A percentile compares a stretch with the other conserved stretches of the same genome.
Evolutionary conservation across 106 monocot species (phyloP).

Genomic region (Dendrobium catenatum): DNA sequence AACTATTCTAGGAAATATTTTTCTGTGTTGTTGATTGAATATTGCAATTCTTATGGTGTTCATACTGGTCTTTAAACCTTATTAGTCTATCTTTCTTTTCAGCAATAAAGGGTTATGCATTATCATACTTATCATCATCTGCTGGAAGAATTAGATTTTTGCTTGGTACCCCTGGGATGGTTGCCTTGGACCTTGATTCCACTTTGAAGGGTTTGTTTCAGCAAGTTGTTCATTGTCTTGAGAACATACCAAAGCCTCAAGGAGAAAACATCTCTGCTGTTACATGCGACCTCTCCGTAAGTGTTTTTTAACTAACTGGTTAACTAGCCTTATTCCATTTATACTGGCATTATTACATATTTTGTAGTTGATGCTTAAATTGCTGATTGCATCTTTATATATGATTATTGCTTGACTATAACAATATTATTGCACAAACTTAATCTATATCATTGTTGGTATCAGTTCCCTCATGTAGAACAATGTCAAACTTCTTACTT

Average conservation of each 20-base stretch:
- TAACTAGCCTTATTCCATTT: not conserved
- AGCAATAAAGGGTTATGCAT: constrained; percentile 95
- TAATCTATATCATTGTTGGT: not conserved
- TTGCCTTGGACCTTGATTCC: constrained; percentile 86
- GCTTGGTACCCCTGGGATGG: constrained; percentile 97
- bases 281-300: constrained; percentile 79
- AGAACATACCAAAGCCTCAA: constrained; percentile 89
- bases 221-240: constrained; percentile 84
- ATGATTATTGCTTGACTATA: not conserved
- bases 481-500: not conserved
- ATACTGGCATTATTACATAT: not conserved
- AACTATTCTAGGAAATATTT: not conserved
- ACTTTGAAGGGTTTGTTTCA: constrained; percentile 86
- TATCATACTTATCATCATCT: constrained; percentile 82
- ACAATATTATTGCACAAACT: not conserved
- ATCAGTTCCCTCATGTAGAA: not conserved
- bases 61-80: not conserved
- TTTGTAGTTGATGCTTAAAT: not conserved
- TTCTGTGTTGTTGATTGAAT: not conserved
- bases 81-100: constrained; percentile 14
- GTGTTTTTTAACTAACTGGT: constrained; percentile 1
- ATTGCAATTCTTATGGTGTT: not conserved
- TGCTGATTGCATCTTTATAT: not conserved
- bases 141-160: constrained; percentile 97
- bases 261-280: constrained; percentile 74